Base-by-base conservation (phyloP, 129 eudicot species). In the Oenanthe sinensis region DNA sequence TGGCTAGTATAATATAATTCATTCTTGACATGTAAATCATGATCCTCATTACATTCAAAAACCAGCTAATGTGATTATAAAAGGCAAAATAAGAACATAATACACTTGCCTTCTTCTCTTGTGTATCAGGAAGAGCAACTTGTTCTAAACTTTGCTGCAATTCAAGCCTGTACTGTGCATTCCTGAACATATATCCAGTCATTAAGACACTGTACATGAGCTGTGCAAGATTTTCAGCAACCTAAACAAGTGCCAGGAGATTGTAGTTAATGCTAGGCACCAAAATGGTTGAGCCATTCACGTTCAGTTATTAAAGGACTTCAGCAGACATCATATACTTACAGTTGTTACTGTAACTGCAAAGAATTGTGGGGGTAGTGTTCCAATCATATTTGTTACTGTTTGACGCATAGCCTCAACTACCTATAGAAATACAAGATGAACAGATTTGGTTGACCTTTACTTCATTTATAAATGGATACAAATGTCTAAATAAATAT, bases 331-430 rank as follows among this genome's bases (percentile, higher is more conserved):
- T 46, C 26, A 76, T 71, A 75, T 19, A 87, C 97, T 91, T 87
- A 95, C 98, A 40, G 98, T 91, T 15, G 98, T 87, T 75, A 95
- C 96, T 33, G 98, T 95, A 54, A 95, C 94, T 30, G 97, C 87
- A 86, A 95, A 95, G 84, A 95, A 95, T 76, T 95, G 98, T 26
- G 97, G 96, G 47, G 98, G 98, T 44, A 95, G 84, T 22, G 97
- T 95, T 52, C 98, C 98, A 77, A 95, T 95, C 98, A 95, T 95
- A 83, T 95, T 95, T 77, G 98, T 90, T 73, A 95, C 97, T 2
- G 98, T 95, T 85, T 91, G 97, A 67, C 98, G 97, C 98, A 95
- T 95, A 24, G 98, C 98, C 81, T 95, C 98, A 81, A 95, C 98
- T 81, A 95, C 94, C 98, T 95, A 86, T 0, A 74, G 69, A 67